Base-by-base conservation (phyloP, 192 early-diverging fungal genomes). In the Chytriomyces sp. region DNA sequence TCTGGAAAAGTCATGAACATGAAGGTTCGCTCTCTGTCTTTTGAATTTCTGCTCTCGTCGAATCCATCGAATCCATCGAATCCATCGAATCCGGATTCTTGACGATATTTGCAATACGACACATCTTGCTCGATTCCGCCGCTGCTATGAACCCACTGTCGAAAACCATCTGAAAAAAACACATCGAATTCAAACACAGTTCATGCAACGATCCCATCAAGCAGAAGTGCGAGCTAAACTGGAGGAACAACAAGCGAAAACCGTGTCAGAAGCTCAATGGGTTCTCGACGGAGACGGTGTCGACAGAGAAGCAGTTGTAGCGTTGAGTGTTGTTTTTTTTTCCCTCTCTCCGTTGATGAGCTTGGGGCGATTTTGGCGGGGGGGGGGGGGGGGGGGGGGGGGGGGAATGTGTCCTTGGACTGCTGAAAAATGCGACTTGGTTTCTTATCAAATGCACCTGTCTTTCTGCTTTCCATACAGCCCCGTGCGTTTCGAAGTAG, bases 151-250 rank as follows among this genome's bases (percentile, higher is more conserved):
- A 23, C 63, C 63, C 63, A 16, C 20, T 23, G 5, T 26, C 66
- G 8, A 46, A 67, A 20, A 43, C 66, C 20, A 28, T 46, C 20
- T 44, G 45, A 67, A 67, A 67, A 43, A 43, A 67, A 67, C 11
- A 20, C 46, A 45, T 44, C 66, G 11, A 45, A 23, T 45, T 67
- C 66, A 48, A 20, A 67, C 8, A 26, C 10, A 71, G 69, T 71
- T 71, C 69, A 71, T 71, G 69, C 69, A 71, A 59, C 53, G 69
- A 7, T 59, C 69, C 8, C 49, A 50, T 24, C 49, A 71, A 35
- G 69, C 69, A 50, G 50, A 59, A 26, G 50, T 59, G 7, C 49
- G 50, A 13, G 50, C 20, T 23, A 50, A 71, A 60, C 50, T 71
- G 20, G 69, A 71, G 57, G 26, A 59, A 26, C 49, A 71, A n/a